Base-by-base conservation (phyloP, 139 green algal species). In the Eudorina sp. region DNA sequence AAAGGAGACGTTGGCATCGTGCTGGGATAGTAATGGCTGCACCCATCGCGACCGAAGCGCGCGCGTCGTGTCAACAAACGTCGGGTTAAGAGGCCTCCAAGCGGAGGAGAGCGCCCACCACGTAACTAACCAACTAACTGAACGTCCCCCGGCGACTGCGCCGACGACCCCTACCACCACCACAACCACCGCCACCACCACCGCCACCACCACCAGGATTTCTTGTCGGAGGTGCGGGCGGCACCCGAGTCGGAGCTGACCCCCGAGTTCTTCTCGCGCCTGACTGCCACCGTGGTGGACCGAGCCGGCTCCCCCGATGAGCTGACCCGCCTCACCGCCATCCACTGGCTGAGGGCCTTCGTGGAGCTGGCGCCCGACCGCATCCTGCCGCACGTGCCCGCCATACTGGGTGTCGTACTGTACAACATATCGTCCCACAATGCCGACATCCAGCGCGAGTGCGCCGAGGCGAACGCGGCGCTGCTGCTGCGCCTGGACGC, bases 311-410 rank as follows among this genome's bases (percentile, higher is more conserved):
- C n/a, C 9, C 64, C 64, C 13, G 96, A 98, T 51, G 95, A 97
- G 81, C 93, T 95, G 73, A 98, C 92, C 0, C 94, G 93, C 43
- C 93, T 97, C 41, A 98, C 96, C 2, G 95, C 95, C 16, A 86
- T 99, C 73, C 93, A 94, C 51, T 99, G 97, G 97, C 85, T 93
- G 83, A 74, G 93, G 45, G 92, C 95, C 53, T 96, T 99, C 89
- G 92, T 99, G 40, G 90, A 90, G 79, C 84, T 95, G 68, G 95
- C 90, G 19, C 88, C 88, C 4, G 66, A 58, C 4, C 85, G 95
- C 90, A 89, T 99, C 78, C 84, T 96, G 83, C 92, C 86, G 1
- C 94, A 96, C 58, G 97, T 97, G 69, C 93, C 94, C 21, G 77
- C 91, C 53, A 92, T 99, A 14, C 92, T 99, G 64, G 90, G 85